Percentiles rank a stretch among this genome's conserved stretches.
Conservation (phyloP, 805 yeast genomes). For the Candida loeiensis region DNA sequence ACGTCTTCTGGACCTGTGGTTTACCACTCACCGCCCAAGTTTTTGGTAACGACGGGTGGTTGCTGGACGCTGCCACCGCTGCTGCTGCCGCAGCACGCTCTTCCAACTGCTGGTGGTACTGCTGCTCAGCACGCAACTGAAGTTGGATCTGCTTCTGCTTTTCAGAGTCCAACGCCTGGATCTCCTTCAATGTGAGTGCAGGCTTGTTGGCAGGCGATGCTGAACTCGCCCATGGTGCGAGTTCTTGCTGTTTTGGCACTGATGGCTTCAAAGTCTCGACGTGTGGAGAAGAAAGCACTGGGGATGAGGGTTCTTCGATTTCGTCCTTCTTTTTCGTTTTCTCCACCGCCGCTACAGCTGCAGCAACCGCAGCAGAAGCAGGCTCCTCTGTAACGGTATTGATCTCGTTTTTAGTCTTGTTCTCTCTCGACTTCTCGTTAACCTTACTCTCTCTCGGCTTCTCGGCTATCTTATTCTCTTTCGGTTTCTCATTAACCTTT, state of each 20-base stretch:
- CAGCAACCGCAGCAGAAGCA: conserved; percentile 2
- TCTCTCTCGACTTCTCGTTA: neutral
- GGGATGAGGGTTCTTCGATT: conserved; percentile 9
- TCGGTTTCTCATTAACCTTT: neutral
- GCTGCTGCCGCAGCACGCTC: conserved; percentile 17
- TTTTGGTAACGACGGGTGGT: conserved; percentile 31
- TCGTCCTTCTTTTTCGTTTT: conserved; percentile 24
- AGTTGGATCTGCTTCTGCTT: conserved; percentile 38
- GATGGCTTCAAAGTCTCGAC: conserved; percentile 16
- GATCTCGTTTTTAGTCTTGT: neutral
- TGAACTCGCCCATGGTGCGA: conserved; percentile 57
- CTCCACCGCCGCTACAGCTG: neutral
- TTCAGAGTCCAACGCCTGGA: conserved; percentile 47
- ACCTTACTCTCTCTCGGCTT: neutral
- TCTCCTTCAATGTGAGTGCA: conserved; percentile 46
- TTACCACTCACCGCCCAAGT: conserved; percentile 39
- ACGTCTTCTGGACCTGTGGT: conserved; percentile 42
- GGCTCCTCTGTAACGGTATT: conserved; percentile 3
- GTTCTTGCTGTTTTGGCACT: conserved; percentile 15
- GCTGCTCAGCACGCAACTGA: conserved; percentile 27
- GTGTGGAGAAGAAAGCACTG: conserved; percentile 6
- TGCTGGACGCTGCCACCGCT: conserved; percentile 22
- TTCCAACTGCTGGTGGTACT: conserved; percentile 13
- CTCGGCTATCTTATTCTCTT: neutral
- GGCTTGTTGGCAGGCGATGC: conserved; percentile 26